These are phyloP conservation scores for Colletotrichum gigasporum DNA, from an alignment of 2,329 filamentous ascomycete species.

Conservation along the genomic window DNA sequence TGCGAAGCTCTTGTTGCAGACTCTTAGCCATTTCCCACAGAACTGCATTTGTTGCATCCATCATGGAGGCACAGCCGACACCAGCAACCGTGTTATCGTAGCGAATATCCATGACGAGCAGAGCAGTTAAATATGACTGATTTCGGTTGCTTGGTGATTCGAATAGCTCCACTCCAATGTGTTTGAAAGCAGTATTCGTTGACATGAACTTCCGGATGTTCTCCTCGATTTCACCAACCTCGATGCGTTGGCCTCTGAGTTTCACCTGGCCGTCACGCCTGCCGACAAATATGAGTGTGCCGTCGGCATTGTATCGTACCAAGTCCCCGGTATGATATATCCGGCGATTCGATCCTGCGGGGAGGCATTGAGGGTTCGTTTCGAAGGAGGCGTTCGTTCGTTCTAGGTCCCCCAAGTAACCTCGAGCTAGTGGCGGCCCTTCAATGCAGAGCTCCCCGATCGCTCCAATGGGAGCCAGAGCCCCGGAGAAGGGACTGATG, in stretches of 20 bases:
- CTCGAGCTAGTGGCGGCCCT: conserved; percentile 16
- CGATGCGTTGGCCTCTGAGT: conserved; percentile 56
- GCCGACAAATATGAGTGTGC: conserved; percentile 45
- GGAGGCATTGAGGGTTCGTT: background rate
- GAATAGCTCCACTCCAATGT: conserved; percentile 40
- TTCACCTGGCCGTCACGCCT: conserved; percentile 59
- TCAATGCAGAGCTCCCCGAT: conserved; percentile 30
- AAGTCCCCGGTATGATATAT: conserved; percentile 61
- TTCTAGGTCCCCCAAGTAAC: conserved; percentile 32
- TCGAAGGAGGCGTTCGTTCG: conserved; percentile 35
- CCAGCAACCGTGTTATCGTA: background rate
- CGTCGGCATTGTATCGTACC: conserved; percentile 47
- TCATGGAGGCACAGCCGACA: background rate
- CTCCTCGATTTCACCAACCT: conserved; percentile 53
- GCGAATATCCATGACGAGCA: background rate
- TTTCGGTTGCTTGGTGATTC: background rate
- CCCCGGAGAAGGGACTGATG: conserved; percentile 37
- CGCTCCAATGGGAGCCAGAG: conserved; percentile 39
- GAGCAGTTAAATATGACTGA: background rate
- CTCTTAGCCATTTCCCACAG: background rate
- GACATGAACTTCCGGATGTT: conserved; percentile 4
- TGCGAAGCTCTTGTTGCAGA: conserved; percentile 39
- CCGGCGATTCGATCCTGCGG: conserved; percentile 22
- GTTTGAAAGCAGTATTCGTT: conserved; percentile 44
- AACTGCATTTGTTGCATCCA: background rate